These are phyloP conservation scores for Penicillium expansum DNA, from an alignment of 2,329 filamentous ascomycete species.

Conservation along the genomic window DNA sequence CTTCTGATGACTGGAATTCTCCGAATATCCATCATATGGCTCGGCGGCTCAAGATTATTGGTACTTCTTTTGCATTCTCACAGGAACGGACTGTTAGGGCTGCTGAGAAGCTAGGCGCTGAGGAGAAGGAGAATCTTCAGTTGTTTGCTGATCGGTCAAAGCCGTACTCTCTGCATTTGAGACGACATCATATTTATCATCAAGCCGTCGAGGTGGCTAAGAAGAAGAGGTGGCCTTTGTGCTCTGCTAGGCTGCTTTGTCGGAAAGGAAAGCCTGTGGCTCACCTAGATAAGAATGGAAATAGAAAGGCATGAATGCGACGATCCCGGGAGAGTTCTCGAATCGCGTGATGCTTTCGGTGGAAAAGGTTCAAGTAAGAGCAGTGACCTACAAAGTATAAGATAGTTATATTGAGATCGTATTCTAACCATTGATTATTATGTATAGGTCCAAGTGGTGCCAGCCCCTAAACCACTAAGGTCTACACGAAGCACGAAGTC, in stretches of 20 bases:
- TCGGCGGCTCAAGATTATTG: constrained; percentile 22
- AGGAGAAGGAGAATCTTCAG: constrained; percentile 6
- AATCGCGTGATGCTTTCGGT: no score
- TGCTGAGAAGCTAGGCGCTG: constrained; percentile 6
- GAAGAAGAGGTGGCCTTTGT: constrained; percentile 15
- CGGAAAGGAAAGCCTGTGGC: constrained; percentile 14
- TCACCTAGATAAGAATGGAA: background rate
- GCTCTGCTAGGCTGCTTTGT: constrained; percentile 13
- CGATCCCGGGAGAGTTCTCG: no score
- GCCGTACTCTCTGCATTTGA: constrained; percentile 17
- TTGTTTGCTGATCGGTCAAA: constrained; percentile 21
- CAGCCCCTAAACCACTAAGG: no score
- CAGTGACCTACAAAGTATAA: no score
- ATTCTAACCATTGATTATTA: no score
- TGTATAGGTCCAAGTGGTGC: no score
- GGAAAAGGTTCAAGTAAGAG: no score
- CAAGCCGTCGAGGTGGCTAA: constrained; percentile 18
- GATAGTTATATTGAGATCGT: no score
- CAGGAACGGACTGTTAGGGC: constrained; percentile 15
- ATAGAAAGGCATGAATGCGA: background rate
- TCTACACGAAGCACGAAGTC: no score
- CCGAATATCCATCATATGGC: constrained; percentile 19
- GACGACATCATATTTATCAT: constrained; percentile 20
- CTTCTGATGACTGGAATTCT: constrained; percentile 20
- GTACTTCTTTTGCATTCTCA: constrained; percentile 22